A percentile compares a stretch with the other conserved stretches of the same genome.
These are phyloP conservation scores for Amesomyces nigricolor DNA, from an alignment of 2,329 filamentous ascomycete species.

Conservation along the genomic window DNA sequence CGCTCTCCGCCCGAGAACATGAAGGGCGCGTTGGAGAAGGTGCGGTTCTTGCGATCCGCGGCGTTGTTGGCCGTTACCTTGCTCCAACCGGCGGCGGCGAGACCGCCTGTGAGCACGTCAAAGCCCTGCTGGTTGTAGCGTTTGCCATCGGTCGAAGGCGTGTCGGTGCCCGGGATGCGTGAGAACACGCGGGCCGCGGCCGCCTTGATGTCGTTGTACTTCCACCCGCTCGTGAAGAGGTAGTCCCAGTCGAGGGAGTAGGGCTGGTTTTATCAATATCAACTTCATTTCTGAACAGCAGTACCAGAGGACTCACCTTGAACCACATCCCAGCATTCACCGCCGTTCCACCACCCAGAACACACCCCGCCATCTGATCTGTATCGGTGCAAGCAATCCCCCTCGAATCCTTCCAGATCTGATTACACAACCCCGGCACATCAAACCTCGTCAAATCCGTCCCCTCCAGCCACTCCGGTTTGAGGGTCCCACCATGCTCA, in stretches of 20 bases:
- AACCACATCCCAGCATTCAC: constrained; percentile 62
- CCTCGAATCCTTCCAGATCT: constrained; percentile 56
- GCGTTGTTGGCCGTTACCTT: constrained; percentile 51
- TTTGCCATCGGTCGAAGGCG: constrained; percentile 55
- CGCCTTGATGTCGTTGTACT: constrained; percentile 50
- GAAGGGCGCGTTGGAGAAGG: constrained; percentile 55
- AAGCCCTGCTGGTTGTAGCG: constrained; percentile 58
- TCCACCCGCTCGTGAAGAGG: constrained; percentile 62
- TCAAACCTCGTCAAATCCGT: constrained; percentile 59
- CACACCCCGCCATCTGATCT: constrained; percentile 61
- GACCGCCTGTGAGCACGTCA: constrained; percentile 49
- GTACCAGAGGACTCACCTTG: constrained; percentile 36
- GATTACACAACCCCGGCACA: constrained; percentile 59
- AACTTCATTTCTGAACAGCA: no score
- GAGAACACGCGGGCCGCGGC: constrained; percentile 55
- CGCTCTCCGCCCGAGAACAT: constrained; percentile 59
- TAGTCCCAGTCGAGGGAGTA: constrained; percentile 57
- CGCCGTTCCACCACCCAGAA: constrained; percentile 56
- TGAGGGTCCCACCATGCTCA: constrained; percentile 53
- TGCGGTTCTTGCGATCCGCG: constrained; percentile 56
- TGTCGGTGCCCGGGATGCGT: constrained; percentile 57
- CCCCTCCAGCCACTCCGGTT: constrained; percentile 51
- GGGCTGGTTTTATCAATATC: constrained; percentile 31
- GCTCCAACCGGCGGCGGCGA: constrained; percentile 52
- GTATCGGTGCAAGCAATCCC: constrained; percentile 59